Evolutionary conservation across 345 rosid species (phyloP).

Genomic region (Nasturtium officinale): DNA sequence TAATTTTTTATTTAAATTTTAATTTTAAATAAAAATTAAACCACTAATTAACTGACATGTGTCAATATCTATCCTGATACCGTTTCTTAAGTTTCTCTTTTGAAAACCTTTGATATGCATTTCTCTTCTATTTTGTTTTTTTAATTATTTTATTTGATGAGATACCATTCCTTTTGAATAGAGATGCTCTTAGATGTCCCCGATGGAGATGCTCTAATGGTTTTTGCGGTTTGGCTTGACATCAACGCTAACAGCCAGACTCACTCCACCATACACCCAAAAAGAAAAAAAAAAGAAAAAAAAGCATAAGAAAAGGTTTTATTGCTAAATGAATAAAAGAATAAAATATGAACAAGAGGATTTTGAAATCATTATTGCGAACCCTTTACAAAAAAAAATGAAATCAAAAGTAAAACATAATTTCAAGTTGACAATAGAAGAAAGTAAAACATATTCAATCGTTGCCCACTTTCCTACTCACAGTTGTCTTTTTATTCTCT

Average conservation of each 20-base stretch:
- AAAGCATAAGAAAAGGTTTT: constrained; percentile 5
- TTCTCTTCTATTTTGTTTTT: too few relatives aligned
- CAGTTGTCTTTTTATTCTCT: constrained; percentile 15
- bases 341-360: constrained; percentile 34
- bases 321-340: constrained; percentile 2
- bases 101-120: too few relatives aligned
- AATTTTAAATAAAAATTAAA: too few relatives aligned
- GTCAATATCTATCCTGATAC: too few relatives aligned
- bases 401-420: not conserved
- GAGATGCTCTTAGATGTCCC: too few relatives aligned
- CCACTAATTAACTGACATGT: too few relatives aligned
- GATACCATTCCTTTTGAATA: too few relatives aligned
- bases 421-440: constrained; percentile 25
- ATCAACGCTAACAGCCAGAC: constrained; percentile 88
- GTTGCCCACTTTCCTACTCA: constrained; percentile 46
- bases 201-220: too few relatives aligned
- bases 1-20: too few relatives aligned
- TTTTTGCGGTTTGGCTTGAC: constrained; percentile 75
- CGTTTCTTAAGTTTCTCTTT: too few relatives aligned
- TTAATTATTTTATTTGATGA: too few relatives aligned
- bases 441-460: constrained; percentile 37
- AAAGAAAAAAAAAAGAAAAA: constrained; percentile 31
- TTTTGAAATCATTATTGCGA: too few relatives aligned
- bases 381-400: constrained; percentile 49
- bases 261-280: constrained; percentile 46